A percentile compares a stretch with the other conserved stretches of the same genome.
Evolutionary conservation across 306 rosid genomes (phyloP).

Genomic region (Vigna hirtella): DNA sequence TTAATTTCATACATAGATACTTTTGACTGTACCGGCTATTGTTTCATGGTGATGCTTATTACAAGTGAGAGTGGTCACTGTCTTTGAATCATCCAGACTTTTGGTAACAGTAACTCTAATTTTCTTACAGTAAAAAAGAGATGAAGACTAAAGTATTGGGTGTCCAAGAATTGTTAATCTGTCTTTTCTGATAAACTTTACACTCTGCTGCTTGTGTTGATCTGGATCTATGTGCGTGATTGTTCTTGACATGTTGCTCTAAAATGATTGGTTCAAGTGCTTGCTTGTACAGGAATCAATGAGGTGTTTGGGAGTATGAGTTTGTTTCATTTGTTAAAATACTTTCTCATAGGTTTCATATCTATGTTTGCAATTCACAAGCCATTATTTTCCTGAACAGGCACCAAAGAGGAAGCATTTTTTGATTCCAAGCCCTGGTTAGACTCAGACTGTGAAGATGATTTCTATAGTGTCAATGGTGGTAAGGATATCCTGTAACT

Average conservation of each 20-base stretch:
- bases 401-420: constrained; percentile 86
- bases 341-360: constrained; percentile 6
- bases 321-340: constrained; percentile 1
- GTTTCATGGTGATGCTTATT: constrained; percentile 1
- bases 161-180: constrained; percentile 10
- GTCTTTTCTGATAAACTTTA: constrained; percentile 21
- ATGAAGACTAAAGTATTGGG: background rate
- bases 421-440: constrained; percentile 86
- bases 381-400: constrained; percentile 47
- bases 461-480: constrained; percentile 92
- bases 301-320: background rate
- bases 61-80: constrained; percentile 1
- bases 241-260: too few species aligned
- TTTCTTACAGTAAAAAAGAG: background rate
- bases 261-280: too few species aligned
- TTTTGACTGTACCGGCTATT: background rate
- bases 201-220: background rate
- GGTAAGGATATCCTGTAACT: constrained; percentile 63
- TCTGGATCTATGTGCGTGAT: background rate
- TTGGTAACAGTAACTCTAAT: background rate
- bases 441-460: constrained; percentile 95
- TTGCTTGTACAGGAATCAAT: background rate
- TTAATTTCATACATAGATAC: constrained; percentile 10
- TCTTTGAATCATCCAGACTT: constrained; percentile 1
- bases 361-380: background rate